These are phyloP conservation scores for Cutaneotrichosporon daszewskae DNA, from an alignment of 1,284 basidiomycete genomes.

Conservation along the genomic window DNA sequence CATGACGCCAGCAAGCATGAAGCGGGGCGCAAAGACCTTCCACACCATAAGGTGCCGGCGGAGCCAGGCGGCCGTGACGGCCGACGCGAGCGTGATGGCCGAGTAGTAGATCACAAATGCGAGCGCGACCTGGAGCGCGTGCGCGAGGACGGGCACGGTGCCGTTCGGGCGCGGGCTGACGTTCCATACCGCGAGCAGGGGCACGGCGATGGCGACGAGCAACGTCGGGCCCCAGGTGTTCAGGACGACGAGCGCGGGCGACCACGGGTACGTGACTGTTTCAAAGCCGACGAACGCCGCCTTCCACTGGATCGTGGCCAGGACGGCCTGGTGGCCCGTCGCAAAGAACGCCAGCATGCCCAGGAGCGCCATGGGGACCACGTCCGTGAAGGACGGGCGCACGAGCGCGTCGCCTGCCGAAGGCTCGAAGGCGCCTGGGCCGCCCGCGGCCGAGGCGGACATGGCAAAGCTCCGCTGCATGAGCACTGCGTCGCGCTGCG, in stretches of 20 bases:
- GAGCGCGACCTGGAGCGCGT: constrained; percentile 54
- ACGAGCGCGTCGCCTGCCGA: constrained; percentile 46
- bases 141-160: constrained; percentile 40
- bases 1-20: constrained; percentile 65
- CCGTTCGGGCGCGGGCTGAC: constrained; percentile 56
- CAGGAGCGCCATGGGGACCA: constrained; percentile 68
- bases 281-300: constrained; percentile 73
- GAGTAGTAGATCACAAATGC: constrained; percentile 67
- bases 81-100: constrained; percentile 62
- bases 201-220: constrained; percentile 60
- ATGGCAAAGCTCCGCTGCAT: constrained; percentile 45
- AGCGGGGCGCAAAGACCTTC: constrained; percentile 95
- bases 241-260: constrained; percentile 68
- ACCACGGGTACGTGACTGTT: constrained; percentile 65
- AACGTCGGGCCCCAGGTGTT: constrained; percentile 75
- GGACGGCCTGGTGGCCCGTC: constrained; percentile 86
- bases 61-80: constrained; percentile 68
- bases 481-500: constrained; percentile 62
- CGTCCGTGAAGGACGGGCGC: constrained; percentile 60
- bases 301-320: constrained; percentile 94
- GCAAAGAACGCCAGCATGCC: constrained; percentile 71
- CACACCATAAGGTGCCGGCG: constrained; percentile 95
- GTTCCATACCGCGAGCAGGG: constrained; percentile 83
- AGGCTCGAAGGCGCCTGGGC: constrained; percentile 45
- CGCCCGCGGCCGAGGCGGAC: constrained; percentile 16